Base-by-base conservation (phyloP, 1,139 yeast species). In the Suhomyces bokatorum region DNA sequence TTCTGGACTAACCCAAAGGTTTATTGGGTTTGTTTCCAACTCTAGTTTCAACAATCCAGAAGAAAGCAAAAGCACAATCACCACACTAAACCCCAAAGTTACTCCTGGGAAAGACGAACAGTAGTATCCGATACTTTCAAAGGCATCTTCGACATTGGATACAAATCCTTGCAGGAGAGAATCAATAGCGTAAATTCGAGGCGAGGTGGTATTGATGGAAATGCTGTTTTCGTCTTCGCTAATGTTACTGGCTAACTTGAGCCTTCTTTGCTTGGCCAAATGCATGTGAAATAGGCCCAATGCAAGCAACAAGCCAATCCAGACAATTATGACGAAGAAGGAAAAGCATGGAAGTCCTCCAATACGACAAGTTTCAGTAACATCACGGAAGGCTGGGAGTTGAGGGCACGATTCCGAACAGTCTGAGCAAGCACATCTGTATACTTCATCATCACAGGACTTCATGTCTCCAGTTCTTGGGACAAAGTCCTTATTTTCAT, bases 361-460 rank as follows among this genome's bases (percentile, higher is more conserved):
- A 3, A 87, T 74, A 16, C 62, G 68, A 62, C 96, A 87, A 7
- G 47, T 49, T 1, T 62, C 54, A 2, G 60, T 53, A 26, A 66
- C 62, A 17, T 61, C 65, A 1, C 69, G 60, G 10, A 80, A 73
- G 2, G 59, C 58, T 0, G 82, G 80, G 27, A 91, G 70, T 1
- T 54, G 59, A 0, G 98, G 98, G 59, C 99, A 93, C 1, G 91
- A 77, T 6, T 64, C 69, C 0, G 86, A 80, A 62, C 99, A 93
- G 64, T 93, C 99, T 0, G 96, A 78, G 59, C 99, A 93, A 0
- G 98, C 88, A 66, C 99, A 90, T 52, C 78, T 77, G 59, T 77
- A 91, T 37, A 79, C 82, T 2, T 68, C 61, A 53, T 81, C 87
- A 52, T 81, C 77, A 60, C 98, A 93, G n/a, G 63, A 44, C 50